Conservation (phyloP, 805 yeast genomes). For the Yarrowia deformans region DNA sequence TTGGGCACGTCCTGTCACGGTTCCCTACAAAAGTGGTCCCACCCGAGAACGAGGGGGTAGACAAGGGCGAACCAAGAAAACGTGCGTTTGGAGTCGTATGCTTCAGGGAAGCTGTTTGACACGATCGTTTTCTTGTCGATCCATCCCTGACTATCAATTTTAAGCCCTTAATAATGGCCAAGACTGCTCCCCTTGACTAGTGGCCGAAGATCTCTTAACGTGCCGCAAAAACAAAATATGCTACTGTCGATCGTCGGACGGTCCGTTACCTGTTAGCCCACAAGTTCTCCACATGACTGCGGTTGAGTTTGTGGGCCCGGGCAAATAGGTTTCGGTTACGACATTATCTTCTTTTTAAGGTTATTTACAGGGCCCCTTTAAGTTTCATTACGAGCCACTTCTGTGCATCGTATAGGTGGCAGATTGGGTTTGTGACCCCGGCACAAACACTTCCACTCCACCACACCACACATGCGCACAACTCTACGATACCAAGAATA, state of each 20-base stretch:
- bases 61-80: neutral
- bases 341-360: neutral
- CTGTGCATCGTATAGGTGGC: neutral
- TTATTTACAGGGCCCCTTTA: neutral
- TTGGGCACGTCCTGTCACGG: too few species aligned
- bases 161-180: too few species aligned
- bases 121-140: neutral
- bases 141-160: neutral
- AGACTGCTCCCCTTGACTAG: too few species aligned
- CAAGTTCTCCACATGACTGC: too few species aligned
- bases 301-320: constrained; percentile 3
- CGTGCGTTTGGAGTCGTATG: neutral
- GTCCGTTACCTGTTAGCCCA: neutral
- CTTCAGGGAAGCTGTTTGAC: neutral
- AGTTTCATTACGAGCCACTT: neutral
- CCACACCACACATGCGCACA: too few species aligned
- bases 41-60: neutral
- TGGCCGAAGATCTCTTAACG: too few species aligned
- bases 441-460: neutral
- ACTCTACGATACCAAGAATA: neutral
- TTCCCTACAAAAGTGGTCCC: neutral
- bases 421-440: neutral
- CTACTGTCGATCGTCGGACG: too few species aligned
- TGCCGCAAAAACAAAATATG: too few species aligned
- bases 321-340: neutral